phyloP scores from a whole-genome alignment of 495 filamentous ascomycete species.

The Penicillium psychrofluorescens region DNA sequence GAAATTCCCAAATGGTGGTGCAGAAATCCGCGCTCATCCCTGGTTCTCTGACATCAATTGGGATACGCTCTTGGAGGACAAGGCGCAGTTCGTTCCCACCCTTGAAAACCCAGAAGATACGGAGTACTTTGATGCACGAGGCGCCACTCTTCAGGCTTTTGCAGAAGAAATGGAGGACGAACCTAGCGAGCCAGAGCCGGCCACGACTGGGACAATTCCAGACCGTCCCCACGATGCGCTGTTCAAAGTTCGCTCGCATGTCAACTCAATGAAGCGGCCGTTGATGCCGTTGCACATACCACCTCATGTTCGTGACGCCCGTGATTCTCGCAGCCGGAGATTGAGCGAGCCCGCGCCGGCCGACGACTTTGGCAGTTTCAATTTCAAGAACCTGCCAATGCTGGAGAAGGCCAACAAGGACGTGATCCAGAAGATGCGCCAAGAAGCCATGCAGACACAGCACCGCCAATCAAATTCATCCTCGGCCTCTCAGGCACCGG shows the following conservation, averaged over 20 bases:
- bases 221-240: conserved; percentile 93
- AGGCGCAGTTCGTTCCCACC: conserved; percentile 90
- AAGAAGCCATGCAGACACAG: conserved; percentile 72
- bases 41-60: conserved; percentile 90
- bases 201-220: conserved; percentile 46
- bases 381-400: conserved; percentile 95
- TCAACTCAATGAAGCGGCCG: conserved; percentile 75
- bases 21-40: conserved; percentile 79
- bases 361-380: conserved; percentile 94
- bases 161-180: conserved; percentile 92
- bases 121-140: conserved; percentile 92
- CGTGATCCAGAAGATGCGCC: conserved; percentile 88
- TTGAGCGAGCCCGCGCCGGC: conserved; percentile 81
- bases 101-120: conserved; percentile 94
- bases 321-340: conserved; percentile 68
- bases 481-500: conserved; percentile 25
- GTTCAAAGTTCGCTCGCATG: conserved; percentile 79
- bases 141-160: conserved; percentile 83
- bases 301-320: conserved; percentile 82
- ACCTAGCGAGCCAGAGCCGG: conserved; percentile 46
- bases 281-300: conserved; percentile 95
- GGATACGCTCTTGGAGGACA: conserved; percentile 83
- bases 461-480: conserved; percentile 26
- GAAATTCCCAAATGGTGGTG: conserved; percentile 71
- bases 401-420: conserved; percentile 98